phyloP scores from a whole-genome alignment of 2,329 filamentous ascomycete genomes.

The Septoria linicola region DNA sequence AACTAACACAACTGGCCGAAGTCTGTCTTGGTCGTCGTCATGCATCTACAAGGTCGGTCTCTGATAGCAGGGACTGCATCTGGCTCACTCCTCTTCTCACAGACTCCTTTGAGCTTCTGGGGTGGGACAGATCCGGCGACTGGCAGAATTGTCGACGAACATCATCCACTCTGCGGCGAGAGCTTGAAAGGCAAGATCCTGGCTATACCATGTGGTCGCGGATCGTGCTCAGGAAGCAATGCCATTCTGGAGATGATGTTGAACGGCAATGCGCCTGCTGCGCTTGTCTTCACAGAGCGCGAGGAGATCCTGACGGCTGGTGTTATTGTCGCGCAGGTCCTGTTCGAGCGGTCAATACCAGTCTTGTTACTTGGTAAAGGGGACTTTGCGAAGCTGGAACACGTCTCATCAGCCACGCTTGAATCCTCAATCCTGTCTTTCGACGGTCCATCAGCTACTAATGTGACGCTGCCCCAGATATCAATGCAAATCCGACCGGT shows the following conservation, averaged over 20 bases:
- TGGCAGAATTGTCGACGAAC: conserved; percentile 46
- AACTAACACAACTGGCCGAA: too few relatives aligned
- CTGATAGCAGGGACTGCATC: not conserved
- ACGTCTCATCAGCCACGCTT: not conserved
- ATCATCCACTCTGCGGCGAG: conserved; percentile 44
- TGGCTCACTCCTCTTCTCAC: conserved; percentile 5
- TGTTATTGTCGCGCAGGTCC: conserved; percentile 44
- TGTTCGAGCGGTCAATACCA: conserved; percentile 46
- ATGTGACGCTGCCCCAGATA: too few relatives aligned
- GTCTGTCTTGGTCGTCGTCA: too few relatives aligned
- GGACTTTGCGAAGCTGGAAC: conserved; percentile 10
- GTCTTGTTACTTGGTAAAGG: conserved; percentile 36
- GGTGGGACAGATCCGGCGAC: conserved; percentile 45
- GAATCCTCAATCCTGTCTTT: too few relatives aligned
- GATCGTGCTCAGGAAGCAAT: conserved; percentile 50
- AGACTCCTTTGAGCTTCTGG: conserved; percentile 47
- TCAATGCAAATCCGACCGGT: too few relatives aligned
- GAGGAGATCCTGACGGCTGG: conserved; percentile 51
- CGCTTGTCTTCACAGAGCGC: conserved; percentile 43
- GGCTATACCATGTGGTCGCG: conserved; percentile 48
- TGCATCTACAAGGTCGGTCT: too few relatives aligned
- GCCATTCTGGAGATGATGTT: conserved; percentile 49
- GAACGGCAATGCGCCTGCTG: conserved; percentile 41
- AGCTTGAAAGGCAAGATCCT: conserved; percentile 40
- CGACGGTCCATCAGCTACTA: too few relatives aligned